Evolutionary conservation across 441 rosid species (phyloP), one percentile per base, ranked within the genome.

Genomic region (Flueggea neowawraea): DNA sequence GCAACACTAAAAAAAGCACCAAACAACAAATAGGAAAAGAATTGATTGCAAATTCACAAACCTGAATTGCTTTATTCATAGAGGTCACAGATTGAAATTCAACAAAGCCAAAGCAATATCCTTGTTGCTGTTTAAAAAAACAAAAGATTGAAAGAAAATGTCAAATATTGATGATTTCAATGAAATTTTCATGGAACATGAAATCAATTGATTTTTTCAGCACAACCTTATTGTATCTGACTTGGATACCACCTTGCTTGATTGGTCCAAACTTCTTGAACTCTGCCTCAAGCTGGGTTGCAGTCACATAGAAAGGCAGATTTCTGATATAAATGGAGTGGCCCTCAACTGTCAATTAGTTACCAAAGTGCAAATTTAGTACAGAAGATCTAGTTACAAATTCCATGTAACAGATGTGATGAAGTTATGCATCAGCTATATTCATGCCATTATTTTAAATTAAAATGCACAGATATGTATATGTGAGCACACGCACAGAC

Each of bases 201-300:
- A 33, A 3, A 45, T 45, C 50, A 13, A 59, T 54, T 33, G 48
- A 59, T 60, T 52, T 32, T 51, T 16, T 10, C 52, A 67, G 59
- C 65, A 75, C 53, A 64, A 83, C 89, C 91, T 73, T 78, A 47
- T 71, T 72, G 61, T 66, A 74, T 70, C 87, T 73, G 61, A 86
- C 82, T 80, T 86, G 91, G 63, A 80, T 64, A 60, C 85, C 91
- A 51, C 72, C 80, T 51, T 59, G 65, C 75, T 80, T 82, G 70
- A 86, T 76, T n/a, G 85, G 80, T 59, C 91, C 91, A 76, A 83
- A 86, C 69, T 70, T 83, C 75, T 75, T 70, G 62, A 86, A 83
- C 67, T 74, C 81, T 31, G 31, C 57, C 74, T 80, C 84, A 61
- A 86, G 82, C 71, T 82, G 78, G 68, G 73, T 43, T 54, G 62